A percentile compares a stretch with the other conserved stretches of the same genome.
Evolutionary conservation across 176 grass and related monocot genomes (phyloP).

Genomic region (Oryza punctata): DNA sequence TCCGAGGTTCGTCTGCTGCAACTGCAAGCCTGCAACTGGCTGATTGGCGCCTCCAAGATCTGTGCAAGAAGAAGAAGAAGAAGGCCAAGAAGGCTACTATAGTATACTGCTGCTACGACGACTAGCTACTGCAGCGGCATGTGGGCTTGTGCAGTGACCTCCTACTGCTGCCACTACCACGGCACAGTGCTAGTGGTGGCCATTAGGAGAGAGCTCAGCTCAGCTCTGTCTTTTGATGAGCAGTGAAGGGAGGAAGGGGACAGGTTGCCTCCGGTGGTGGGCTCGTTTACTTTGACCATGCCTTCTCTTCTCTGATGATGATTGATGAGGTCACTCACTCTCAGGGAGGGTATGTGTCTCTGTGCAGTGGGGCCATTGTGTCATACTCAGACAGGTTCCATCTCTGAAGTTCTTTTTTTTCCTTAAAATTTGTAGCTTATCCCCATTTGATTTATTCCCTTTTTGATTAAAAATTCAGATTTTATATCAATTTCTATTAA

Average conservation of each 20-base stretch:
- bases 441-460: too few relatives aligned
- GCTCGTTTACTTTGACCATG: slow-evolving; percentile 35
- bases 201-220: slow-evolving; percentile 8
- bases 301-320: neutral
- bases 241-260: neutral
- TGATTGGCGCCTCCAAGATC: slow-evolving; percentile 24
- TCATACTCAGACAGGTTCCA: neutral
- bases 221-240: slow-evolving; percentile 25
- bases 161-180: neutral
- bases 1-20: slow-evolving; percentile 7
- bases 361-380: neutral
- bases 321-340: neutral
- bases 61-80: neutral
- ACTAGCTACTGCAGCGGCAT: slow-evolving; percentile 6
- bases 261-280: slow-evolving; percentile 5
- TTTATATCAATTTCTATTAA: too few relatives aligned
- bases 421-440: too few relatives aligned
- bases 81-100: neutral
- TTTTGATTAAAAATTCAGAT: too few relatives aligned
- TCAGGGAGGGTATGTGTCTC: neutral
- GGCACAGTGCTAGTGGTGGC: neutral
- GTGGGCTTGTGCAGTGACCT: slow-evolving; percentile 28
- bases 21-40: neutral
- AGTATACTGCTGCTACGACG: neutral
- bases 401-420: neutral